These are phyloP conservation scores for Aspergillus sergii DNA, from an alignment of 2,329 filamentous ascomycete genomes.

Conservation along the genomic window DNA sequence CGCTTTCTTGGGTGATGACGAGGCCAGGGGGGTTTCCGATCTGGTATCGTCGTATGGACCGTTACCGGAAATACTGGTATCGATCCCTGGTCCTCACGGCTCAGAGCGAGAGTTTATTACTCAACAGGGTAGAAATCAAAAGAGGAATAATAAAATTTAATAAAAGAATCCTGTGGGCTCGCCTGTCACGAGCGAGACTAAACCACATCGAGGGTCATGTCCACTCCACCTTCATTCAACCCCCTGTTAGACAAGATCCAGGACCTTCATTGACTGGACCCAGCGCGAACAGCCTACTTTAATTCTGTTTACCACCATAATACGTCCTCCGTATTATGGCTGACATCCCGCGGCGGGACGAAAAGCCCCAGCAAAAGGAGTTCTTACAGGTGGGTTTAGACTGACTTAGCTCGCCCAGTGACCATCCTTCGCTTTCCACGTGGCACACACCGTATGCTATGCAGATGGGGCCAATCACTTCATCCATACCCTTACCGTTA, in stretches of 20 bases:
- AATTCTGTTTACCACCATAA: background rate
- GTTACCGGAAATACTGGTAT: background rate
- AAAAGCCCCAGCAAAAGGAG: constrained; percentile 2
- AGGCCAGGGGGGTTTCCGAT: no score
- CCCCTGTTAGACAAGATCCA: background rate
- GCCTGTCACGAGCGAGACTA: background rate
- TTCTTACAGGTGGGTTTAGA: constrained; percentile 6
- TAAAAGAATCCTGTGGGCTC: background rate
- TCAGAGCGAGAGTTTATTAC: background rate
- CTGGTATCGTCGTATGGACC: no score
- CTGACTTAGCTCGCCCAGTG: background rate
- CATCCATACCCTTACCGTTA: background rate
- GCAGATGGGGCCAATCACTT: background rate
- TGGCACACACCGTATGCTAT: background rate
- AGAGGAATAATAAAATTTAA: background rate
- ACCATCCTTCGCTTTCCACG: background rate
- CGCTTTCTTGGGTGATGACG: no score
- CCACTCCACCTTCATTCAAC: background rate
- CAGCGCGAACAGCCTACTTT: background rate
- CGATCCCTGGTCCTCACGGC: background rate
- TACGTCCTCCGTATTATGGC: constrained; percentile 1
- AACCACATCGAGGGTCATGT: background rate
- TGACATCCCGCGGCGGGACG: background rate
- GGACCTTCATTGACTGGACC: background rate
- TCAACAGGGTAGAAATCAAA: background rate